Evolutionary conservation across 108 stramenopile species (phyloP).

Genomic region (Cylindrotheca fusiformis): DNA sequence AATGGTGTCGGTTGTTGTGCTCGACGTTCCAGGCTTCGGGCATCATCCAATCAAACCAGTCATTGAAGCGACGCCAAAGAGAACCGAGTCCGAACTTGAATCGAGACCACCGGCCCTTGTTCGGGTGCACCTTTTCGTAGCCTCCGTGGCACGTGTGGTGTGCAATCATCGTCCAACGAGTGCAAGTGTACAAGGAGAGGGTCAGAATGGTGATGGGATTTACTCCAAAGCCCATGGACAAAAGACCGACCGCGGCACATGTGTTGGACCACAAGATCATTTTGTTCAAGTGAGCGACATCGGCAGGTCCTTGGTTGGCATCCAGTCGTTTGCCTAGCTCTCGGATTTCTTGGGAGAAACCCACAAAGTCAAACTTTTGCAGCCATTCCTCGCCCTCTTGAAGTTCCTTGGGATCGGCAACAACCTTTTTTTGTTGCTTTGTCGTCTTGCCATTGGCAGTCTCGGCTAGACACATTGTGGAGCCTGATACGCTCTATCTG

Average conservation of each 20-base stretch:
- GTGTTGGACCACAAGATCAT: slow-evolving; percentile 81
- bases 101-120: slow-evolving; percentile 56
- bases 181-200: slow-evolving; percentile 55
- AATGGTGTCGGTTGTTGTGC: slow-evolving; percentile 68
- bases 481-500: too few species aligned
- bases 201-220: slow-evolving; percentile 60
- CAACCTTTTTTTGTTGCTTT: neutral
- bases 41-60: slow-evolving; percentile 85
- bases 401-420: slow-evolving; percentile 13
- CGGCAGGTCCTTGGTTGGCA: slow-evolving; percentile 69
- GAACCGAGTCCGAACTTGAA: slow-evolving; percentile 64
- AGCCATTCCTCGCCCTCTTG: slow-evolving; percentile 74
- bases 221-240: slow-evolving; percentile 51
- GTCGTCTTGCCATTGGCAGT: too few species aligned
- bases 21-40: slow-evolving; percentile 83
- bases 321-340: slow-evolving; percentile 79
- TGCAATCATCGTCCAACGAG: slow-evolving; percentile 77
- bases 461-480: too few species aligned
- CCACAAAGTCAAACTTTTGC: slow-evolving; percentile 68
- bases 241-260: slow-evolving; percentile 67
- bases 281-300: slow-evolving; percentile 88
- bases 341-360: slow-evolving; percentile 75
- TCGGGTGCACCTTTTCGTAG: slow-evolving; percentile 57
- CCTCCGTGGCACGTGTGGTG: slow-evolving; percentile 81
- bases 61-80: slow-evolving; percentile 46